phyloP scores from a whole-genome alignment of 1,139 yeast species.

The Hyphopichia wangnamkhiaoensis region DNA sequence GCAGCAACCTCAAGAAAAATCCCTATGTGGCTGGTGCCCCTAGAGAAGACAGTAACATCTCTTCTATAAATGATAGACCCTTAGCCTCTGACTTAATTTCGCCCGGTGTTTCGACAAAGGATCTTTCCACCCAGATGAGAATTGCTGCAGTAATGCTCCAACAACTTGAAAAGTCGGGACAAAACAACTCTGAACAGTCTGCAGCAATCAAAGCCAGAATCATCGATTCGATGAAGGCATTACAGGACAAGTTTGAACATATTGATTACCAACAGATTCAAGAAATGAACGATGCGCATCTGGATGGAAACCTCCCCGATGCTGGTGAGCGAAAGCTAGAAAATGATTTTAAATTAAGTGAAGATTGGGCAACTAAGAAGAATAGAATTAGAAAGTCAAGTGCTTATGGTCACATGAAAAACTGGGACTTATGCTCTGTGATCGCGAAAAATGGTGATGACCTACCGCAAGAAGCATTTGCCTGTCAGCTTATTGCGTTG shows the following conservation, averaged over 20 bases:
- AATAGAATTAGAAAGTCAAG: constrained; percentile 77
- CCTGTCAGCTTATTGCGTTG: constrained; percentile 87
- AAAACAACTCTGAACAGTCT: constrained; percentile 70
- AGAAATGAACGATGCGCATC: constrained; percentile 40
- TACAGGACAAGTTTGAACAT: constrained; percentile 64
- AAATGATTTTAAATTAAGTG: constrained; percentile 89
- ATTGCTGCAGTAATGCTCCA: constrained; percentile 94
- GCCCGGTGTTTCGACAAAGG: constrained; percentile 35
- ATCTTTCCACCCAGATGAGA: constrained; percentile 87
- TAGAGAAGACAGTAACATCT: neutral
- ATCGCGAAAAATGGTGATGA: constrained; percentile 97
- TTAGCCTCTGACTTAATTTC: constrained; percentile 7
- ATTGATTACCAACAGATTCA: constrained; percentile 49
- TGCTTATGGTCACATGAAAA: constrained; percentile 78
- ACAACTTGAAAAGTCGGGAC: constrained; percentile 77
- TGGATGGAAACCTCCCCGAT: constrained; percentile 21
- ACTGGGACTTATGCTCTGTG: constrained; percentile 94
- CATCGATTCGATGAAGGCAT: constrained; percentile 82
- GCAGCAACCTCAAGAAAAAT: neutral
- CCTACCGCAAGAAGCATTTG: constrained; percentile 94
- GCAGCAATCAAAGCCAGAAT: constrained; percentile 73
- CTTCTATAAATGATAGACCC: neutral
- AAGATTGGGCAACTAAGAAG: constrained; percentile 86
- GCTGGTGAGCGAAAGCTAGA: constrained; percentile 93
- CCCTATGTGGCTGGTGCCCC: neutral